Evolutionary conservation across 805 yeast species (phyloP).

Genomic region (Saturnispora quitensis): DNA sequence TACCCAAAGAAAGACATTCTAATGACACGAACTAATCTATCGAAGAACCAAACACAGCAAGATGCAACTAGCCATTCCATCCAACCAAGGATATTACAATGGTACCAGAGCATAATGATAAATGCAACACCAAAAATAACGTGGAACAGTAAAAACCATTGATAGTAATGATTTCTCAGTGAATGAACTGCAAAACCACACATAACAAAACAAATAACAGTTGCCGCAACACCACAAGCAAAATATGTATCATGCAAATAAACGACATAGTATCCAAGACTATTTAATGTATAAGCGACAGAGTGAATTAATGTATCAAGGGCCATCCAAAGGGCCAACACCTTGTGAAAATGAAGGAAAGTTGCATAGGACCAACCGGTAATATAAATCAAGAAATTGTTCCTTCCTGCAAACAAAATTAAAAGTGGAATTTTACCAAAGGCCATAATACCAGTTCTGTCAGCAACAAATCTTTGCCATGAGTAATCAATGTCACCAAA

Average conservation of each 20-base stretch:
- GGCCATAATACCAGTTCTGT: constrained; percentile 32
- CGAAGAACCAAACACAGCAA: constrained; percentile 42
- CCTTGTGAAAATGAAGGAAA: constrained; percentile 51
- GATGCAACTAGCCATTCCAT: constrained; percentile 29
- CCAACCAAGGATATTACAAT: constrained; percentile 34
- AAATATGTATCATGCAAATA: constrained; percentile 12
- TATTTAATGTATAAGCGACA: constrained; percentile 23
- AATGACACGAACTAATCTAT: constrained; percentile 38
- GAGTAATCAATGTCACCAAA: constrained; percentile 23
- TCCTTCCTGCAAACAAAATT: constrained; percentile 39
- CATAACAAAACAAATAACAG: constrained; percentile 34
- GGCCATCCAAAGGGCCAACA: constrained; percentile 47
- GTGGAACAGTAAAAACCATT: constrained; percentile 48
- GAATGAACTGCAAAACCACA: constrained; percentile 40
- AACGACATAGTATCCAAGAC: constrained; percentile 7
- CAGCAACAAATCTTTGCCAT: constrained; percentile 23
- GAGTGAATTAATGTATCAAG: constrained; percentile 33
- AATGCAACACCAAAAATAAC: constrained; percentile 45
- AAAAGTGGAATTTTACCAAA: constrained; percentile 32
- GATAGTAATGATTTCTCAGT: constrained; percentile 49
- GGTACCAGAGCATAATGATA: constrained; percentile 48
- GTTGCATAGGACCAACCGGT: constrained; percentile 36
- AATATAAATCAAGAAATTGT: constrained; percentile 33
- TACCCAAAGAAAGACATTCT: constrained; percentile 18
- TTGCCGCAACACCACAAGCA: constrained; percentile 31